Percentiles rank a stretch among this genome's conserved stretches.
Evolutionary conservation across 2,329 filamentous ascomycete genomes (phyloP).

Genomic region (Apiospora kogelbergensis): DNA sequence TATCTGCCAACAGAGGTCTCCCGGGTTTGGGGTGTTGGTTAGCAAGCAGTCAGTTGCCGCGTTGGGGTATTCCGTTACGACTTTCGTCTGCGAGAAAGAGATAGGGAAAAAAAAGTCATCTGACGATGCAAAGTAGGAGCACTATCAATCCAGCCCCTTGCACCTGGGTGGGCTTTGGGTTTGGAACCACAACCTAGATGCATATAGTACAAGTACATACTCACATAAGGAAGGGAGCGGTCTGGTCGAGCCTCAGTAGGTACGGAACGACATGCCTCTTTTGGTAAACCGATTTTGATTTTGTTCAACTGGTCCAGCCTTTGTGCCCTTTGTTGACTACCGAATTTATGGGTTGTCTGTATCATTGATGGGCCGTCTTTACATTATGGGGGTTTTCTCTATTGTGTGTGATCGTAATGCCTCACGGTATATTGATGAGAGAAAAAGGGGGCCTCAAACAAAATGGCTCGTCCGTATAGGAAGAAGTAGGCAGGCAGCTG

Average conservation of each 20-base stretch:
- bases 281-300: neutral
- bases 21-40: neutral
- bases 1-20: neutral
- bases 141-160: neutral
- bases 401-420: neutral
- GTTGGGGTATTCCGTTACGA: neutral
- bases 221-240: neutral
- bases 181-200: slow-evolving; percentile 5
- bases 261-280: slow-evolving; percentile 2
- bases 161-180: slow-evolving; percentile 5
- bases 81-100: neutral
- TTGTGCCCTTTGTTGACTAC: neutral
- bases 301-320: neutral
- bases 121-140: neutral
- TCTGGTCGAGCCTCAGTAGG: neutral
- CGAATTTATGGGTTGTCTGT: neutral
- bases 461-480: neutral
- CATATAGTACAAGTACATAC: neutral
- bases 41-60: neutral
- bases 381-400: neutral
- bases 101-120: neutral
- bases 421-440: neutral
- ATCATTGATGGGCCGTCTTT: neutral
- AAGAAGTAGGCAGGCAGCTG: neutral
- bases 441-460: neutral